A percentile compares a stretch with the other conserved stretches of the same genome.
Conservation (phyloP, 345 rosid genomes). For the Xanthoceras sorbifolium region DNA sequence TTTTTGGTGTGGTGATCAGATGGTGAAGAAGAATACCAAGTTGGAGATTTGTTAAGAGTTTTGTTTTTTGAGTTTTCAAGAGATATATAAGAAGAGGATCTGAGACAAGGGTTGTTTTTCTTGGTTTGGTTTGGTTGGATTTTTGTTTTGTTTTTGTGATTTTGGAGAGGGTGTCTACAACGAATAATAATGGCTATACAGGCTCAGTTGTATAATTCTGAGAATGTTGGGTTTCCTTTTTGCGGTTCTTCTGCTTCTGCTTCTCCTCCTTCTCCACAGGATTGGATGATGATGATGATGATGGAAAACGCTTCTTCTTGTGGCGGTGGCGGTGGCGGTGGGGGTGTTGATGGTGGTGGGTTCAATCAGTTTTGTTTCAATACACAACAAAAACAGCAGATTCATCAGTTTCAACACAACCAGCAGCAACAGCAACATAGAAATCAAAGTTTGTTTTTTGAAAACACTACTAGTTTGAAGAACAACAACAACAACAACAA, state of each 20-base stretch:
- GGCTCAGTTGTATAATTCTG: conserved; percentile 53
- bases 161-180: no score
- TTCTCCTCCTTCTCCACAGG: conserved; percentile 24
- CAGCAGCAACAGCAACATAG: conserved; percentile 34
- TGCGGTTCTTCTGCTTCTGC: conserved; percentile 27
- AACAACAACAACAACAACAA: conserved; percentile 1
- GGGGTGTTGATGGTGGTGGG: conserved; percentile 20
- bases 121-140: conserved; percentile 9
- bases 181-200: conserved; percentile 73
- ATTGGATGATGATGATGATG: conserved; percentile 35
- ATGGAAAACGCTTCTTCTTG: neutral
- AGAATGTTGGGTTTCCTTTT: conserved; percentile 41
- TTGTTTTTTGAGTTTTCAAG: neutral
- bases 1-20: no score
- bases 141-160: no score
- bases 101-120: conserved; percentile 13
- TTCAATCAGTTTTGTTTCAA: conserved; percentile 24
- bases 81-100: neutral
- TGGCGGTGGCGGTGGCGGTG: conserved; percentile 24
- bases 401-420: conserved; percentile 30
- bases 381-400: conserved; percentile 39
- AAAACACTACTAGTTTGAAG: conserved; percentile 22
- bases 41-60: neutral
- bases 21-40: neutral
- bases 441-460: conserved; percentile 35